Conservation (phyloP, 805 yeast genomes). For the Cyberlindnera amylophila region DNA sequence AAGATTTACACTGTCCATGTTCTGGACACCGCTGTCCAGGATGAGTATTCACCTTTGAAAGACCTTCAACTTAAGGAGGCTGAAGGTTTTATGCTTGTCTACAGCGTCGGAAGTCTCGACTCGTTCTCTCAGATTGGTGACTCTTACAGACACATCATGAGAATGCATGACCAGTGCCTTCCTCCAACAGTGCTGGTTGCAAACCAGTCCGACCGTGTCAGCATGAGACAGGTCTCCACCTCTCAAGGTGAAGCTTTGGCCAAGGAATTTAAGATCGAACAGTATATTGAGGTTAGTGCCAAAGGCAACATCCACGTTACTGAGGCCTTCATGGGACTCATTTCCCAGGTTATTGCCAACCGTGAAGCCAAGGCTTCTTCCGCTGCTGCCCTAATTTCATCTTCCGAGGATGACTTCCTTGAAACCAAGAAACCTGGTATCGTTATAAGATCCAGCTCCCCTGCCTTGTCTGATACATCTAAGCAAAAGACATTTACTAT, state of each 20-base stretch:
- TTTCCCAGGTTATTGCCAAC: slow-evolving; percentile 1
- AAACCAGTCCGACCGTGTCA: slow-evolving; percentile 13
- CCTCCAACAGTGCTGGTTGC: slow-evolving; percentile 24
- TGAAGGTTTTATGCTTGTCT: slow-evolving; percentile 23
- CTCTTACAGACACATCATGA: slow-evolving; percentile 18
- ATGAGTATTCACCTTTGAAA: slow-evolving; percentile 67
- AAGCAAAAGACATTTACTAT: slow-evolving; percentile 13
- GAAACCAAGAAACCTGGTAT: not conserved
- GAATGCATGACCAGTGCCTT: slow-evolving; percentile 11
- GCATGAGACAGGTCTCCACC: slow-evolving; percentile 13
- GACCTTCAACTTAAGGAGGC: slow-evolving; percentile 37
- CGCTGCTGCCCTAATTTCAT: not conserved
- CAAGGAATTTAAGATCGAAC: slow-evolving; percentile 11
- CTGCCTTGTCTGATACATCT: not conserved
- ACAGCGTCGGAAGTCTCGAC: slow-evolving; percentile 14
- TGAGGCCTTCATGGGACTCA: slow-evolving; percentile 16
- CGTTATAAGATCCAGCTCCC: slow-evolving; percentile 1
- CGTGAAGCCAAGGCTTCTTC: not conserved
- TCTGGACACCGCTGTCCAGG: slow-evolving; percentile 78
- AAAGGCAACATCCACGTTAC: slow-evolving; percentile 15
- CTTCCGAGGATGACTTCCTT: not conserved
- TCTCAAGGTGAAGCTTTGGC: slow-evolving; percentile 18
- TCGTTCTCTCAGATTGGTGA: slow-evolving; percentile 13
- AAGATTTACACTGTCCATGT: slow-evolving; percentile 51
- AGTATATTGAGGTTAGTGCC: slow-evolving; percentile 21